phyloP scores from a whole-genome alignment of 768 basidiomycete genomes.

The Boletus fagicola region DNA sequence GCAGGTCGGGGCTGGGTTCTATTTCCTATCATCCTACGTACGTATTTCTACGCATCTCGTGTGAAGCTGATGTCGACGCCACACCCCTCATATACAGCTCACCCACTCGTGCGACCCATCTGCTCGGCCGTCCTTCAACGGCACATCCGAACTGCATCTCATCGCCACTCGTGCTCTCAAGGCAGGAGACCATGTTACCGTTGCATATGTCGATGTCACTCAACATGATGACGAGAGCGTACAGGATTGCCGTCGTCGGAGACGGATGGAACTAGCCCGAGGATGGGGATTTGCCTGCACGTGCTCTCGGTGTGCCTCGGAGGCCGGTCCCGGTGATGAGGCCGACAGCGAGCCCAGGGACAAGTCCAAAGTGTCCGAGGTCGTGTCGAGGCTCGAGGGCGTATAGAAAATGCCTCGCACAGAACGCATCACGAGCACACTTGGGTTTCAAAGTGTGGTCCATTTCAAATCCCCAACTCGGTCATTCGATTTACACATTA shows the following conservation, averaged over 20 bases:
- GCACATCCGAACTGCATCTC: constrained; percentile 69
- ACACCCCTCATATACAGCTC: constrained; percentile 37
- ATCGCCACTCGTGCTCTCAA: constrained; percentile 65
- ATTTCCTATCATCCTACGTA: constrained; percentile 73
- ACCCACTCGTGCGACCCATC: constrained; percentile 74
- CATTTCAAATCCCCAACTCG: background rate
- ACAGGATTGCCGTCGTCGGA: constrained; percentile 56
- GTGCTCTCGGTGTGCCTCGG: constrained; percentile 63
- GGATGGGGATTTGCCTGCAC: constrained; percentile 82
- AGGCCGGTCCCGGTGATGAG: constrained; percentile 38
- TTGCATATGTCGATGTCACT: constrained; percentile 72
- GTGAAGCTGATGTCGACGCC: background rate
- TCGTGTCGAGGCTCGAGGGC: constrained; percentile 33
- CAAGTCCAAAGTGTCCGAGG: constrained; percentile 47
- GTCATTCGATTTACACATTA: background rate
- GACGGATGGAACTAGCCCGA: constrained; percentile 70
- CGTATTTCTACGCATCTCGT: constrained; percentile 16
- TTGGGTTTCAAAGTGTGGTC: background rate
- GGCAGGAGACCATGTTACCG: constrained; percentile 71
- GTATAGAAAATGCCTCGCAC: constrained; percentile 10
- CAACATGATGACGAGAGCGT: constrained; percentile 52
- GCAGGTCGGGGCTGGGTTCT: constrained; percentile 76
- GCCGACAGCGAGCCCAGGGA: constrained; percentile 43
- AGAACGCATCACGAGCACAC: background rate
- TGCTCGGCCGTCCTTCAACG: constrained; percentile 63